phyloP scores from a whole-genome alignment of 441 rosid species.

The Populus tomentosa region DNA sequence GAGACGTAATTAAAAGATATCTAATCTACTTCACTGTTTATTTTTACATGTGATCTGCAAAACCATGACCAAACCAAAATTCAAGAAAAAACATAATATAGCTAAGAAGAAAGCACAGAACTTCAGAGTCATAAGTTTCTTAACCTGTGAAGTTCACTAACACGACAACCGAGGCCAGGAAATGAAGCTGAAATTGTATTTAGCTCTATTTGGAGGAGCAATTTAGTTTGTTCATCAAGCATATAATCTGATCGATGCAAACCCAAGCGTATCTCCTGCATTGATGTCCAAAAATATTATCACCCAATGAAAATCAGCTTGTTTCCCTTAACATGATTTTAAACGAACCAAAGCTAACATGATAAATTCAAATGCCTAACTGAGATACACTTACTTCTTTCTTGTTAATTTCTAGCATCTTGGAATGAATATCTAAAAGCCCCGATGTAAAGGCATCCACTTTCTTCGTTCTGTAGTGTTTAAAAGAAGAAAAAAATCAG shows the following conservation, averaged over 20 bases:
- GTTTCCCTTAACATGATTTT: not conserved
- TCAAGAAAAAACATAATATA: not conserved
- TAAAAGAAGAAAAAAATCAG: not conserved
- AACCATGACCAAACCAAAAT: not conserved
- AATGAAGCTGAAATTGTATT: constrained; percentile 89
- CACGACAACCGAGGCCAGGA: constrained; percentile 75
- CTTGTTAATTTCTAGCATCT: constrained; percentile 82
- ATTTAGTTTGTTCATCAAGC: constrained; percentile 95
- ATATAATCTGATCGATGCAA: constrained; percentile 97
- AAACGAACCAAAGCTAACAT: not conserved
- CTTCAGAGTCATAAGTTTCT: constrained; percentile 2
- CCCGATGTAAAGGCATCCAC: constrained; percentile 89
- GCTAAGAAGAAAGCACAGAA: constrained; percentile 1
- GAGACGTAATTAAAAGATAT: not conserved
- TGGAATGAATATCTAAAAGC: constrained; percentile 90
- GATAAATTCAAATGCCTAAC: not conserved
- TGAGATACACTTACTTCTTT: constrained; percentile 51
- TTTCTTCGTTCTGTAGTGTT: constrained; percentile 68
- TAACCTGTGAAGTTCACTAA: constrained; percentile 90
- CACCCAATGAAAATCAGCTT: constrained; percentile 6
- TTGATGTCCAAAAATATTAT: constrained; percentile 7
- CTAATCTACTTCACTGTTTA: not conserved
- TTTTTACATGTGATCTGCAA: not conserved
- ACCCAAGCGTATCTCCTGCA: constrained; percentile 89
- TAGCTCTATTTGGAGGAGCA: constrained; percentile 90